These are phyloP conservation scores for Mrakia blollopis DNA, from an alignment of 768 basidiomycete species.

Conservation along the genomic window DNA sequence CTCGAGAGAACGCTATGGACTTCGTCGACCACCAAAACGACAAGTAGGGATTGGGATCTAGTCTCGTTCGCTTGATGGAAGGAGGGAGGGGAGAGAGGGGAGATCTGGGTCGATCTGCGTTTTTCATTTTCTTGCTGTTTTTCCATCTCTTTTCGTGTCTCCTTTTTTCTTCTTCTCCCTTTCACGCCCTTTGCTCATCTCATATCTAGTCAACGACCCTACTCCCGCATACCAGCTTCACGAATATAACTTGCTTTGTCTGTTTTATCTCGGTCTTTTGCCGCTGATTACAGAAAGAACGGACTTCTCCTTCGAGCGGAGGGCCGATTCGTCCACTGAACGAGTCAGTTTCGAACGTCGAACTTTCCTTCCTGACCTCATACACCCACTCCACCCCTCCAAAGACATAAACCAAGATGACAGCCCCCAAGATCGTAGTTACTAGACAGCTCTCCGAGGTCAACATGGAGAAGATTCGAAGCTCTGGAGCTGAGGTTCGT, in stretches of 20 bases:
- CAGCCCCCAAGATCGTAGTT: constrained; percentile 38
- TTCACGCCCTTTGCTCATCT: neutral
- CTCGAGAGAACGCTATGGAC: constrained; percentile 82
- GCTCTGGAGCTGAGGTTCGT: constrained; percentile 20
- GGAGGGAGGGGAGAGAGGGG: neutral
- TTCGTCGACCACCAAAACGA: constrained; percentile 63
- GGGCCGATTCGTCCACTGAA: no score
- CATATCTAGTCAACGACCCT: neutral
- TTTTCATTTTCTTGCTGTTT: neutral
- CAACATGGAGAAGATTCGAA: constrained; percentile 36
- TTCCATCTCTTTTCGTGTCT: no score
- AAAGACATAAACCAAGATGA: neutral
- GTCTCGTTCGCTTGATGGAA: neutral
- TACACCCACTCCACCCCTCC: neutral
- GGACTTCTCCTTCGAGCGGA: no score
- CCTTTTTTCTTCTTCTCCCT: neutral
- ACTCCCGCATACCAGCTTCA: neutral
- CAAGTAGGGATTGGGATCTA: neutral
- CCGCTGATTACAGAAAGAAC: no score
- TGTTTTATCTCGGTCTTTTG: no score
- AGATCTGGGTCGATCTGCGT: neutral
- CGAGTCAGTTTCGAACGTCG: neutral
- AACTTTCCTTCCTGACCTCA: neutral
- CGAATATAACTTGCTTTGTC: no score
- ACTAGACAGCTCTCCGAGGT: constrained; percentile 36